These are phyloP conservation scores for Collybia sp. DNA, from an alignment of 768 basidiomycete genomes.

Conservation along the genomic window DNA sequence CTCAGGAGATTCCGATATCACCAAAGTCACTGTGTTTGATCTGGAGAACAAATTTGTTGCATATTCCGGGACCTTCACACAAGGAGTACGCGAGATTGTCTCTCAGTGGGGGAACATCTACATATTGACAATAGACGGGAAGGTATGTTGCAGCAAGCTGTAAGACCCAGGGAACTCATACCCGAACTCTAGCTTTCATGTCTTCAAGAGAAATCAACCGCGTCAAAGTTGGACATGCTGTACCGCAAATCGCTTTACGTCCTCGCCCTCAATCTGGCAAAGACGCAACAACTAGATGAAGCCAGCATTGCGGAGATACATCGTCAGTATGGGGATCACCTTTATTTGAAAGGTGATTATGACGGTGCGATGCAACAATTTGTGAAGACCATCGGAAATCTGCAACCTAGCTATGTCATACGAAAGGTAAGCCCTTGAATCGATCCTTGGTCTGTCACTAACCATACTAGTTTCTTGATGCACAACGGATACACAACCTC, in stretches of 20 bases:
- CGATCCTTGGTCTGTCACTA: not conserved
- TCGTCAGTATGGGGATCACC: slow-evolving; percentile 83
- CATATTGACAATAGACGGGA: slow-evolving; percentile 73
- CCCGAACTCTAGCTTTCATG: slow-evolving; percentile 44
- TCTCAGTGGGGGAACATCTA: slow-evolving; percentile 81
- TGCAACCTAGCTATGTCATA: slow-evolving; percentile 95
- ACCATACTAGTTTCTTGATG: slow-evolving; percentile 80
- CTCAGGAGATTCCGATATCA: slow-evolving; percentile 52
- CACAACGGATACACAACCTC: slow-evolving; percentile 92
- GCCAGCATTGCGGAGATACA: slow-evolving; percentile 84
- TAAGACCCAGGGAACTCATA: not conserved
- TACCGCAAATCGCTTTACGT: slow-evolving; percentile 76
- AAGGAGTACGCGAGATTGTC: slow-evolving; percentile 80
- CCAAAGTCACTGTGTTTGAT: slow-evolving; percentile 84
- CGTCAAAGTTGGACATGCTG: slow-evolving; percentile 81
- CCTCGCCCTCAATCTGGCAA: slow-evolving; percentile 79
- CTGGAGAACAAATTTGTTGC: slow-evolving; percentile 89
- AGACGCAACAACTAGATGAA: slow-evolving; percentile 71
- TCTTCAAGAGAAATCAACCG: slow-evolving; percentile 74
- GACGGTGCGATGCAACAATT: slow-evolving; percentile 94
- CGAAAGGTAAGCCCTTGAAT: slow-evolving; percentile 62
- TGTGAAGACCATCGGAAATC: slow-evolving; percentile 80
- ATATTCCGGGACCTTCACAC: slow-evolving; percentile 74
- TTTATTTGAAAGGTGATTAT: slow-evolving; percentile 88
- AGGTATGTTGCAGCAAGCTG: slow-evolving; percentile 33